A percentile compares a stretch with the other conserved stretches of the same genome.
Evolutionary conservation across 2,329 filamentous ascomycete genomes (phyloP).

Genomic region (Pyricularia pennisetigena): DNA sequence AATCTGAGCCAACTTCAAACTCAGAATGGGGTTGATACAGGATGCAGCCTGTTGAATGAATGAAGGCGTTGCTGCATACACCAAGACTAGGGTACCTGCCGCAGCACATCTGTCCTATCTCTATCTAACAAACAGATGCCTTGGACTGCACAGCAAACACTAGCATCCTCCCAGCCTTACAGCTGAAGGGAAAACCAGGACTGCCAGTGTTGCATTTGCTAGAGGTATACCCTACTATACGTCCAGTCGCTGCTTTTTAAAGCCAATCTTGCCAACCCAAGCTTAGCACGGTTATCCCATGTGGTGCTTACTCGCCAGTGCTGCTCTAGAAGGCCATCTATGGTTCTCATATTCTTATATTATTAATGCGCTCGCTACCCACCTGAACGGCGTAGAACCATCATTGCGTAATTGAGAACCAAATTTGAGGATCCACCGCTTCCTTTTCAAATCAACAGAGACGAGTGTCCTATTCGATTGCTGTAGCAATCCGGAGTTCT

Average conservation of each 20-base stretch:
- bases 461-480: no score
- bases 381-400: not conserved
- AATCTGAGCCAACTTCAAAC: not conserved
- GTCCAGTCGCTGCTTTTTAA: no score
- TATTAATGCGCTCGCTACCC: not conserved
- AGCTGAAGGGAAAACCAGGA: not conserved
- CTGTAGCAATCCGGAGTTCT: no score
- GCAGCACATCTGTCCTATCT: no score
- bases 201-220: no score
- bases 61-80: not conserved
- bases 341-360: not conserved
- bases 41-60: not conserved
- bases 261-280: not conserved
- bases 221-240: no score
- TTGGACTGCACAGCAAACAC: not conserved
- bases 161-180: not conserved
- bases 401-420: not conserved
- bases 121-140: not conserved
- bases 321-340: not conserved
- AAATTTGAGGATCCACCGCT: not conserved
- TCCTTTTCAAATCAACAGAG: not conserved
- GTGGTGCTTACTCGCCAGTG: not conserved
- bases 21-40: not conserved
- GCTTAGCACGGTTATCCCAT: not conserved
- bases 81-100: not conserved